Evolutionary conservation across 2,329 filamentous ascomycete genomes (phyloP), one percentile per base, ranked within the genome.

Genomic region (Cercospora citrullina): DNA sequence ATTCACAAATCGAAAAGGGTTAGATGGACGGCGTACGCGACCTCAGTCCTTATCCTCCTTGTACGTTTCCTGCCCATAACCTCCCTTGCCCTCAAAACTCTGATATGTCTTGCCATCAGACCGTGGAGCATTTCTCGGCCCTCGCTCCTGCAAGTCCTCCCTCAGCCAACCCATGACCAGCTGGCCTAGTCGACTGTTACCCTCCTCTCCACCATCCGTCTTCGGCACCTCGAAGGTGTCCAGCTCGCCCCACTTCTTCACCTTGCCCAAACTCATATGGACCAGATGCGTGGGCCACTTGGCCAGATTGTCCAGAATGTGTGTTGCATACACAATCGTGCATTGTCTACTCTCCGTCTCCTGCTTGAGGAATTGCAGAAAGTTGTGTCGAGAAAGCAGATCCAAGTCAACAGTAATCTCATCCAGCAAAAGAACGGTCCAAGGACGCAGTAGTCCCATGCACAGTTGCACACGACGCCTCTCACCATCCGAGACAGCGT

Each of bases 351-450:
- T 83, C 81, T 94, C 91, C 0, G 94, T 97, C 87, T 99, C 95
- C 68, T 85, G 84, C 81, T 93, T 93, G 76, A 99, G 81, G 84
- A 94, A 99, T 53, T 82, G 85, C 33, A 99, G 84, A 79, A 99
- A 99, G 77, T 94, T 90, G 74, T 89, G 89, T 16, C 95, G 87
- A 65, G 88, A 91, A 68, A 97, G 86, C 67, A 99, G 86, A 80
- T 99, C 95, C 69, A 99, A 84, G 79, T 99, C 95, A 8, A 99
- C 95, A 0, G 95, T 99, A 79, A 98, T 97, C 80, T 98, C 94
- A 78, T 99, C 95, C 48, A 99, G 86, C 63, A 99, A 84, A 30
- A 99, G 83, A 3, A 99, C 90, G 10, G 88, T 89, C 95, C 95
- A 99, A 0, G 95, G 95, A 3, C 94, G 86, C 55, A 99, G 81